These are phyloP conservation scores for Fagopyrum esculentum DNA, from an alignment of 148 eudicot genomes.

Conservation along the genomic window DNA sequence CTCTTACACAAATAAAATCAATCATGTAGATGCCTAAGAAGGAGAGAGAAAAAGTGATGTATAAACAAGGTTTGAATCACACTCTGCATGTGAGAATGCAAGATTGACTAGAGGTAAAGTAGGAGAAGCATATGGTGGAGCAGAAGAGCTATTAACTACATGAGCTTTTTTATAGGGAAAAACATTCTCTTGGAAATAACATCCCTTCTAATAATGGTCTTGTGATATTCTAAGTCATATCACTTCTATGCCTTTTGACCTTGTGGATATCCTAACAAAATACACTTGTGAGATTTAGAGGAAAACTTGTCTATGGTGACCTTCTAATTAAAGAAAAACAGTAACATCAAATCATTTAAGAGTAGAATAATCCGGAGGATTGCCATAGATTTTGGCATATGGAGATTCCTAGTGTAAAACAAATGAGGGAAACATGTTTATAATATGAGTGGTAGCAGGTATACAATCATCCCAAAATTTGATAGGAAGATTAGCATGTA, in stretches of 20 bases:
- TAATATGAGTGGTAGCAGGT: background rate
- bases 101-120: fast-evolving
- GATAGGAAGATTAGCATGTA: background rate
- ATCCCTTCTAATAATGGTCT: background rate
- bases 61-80: background rate
- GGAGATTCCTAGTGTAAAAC: background rate
- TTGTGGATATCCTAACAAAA: background rate
- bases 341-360: background rate
- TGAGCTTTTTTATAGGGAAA: background rate
- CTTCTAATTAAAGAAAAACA: background rate
- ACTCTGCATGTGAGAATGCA: too few relatives aligned
- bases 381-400: background rate
- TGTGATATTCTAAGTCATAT: background rate
- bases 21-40: background rate
- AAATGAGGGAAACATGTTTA: background rate
- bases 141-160: background rate
- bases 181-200: background rate
- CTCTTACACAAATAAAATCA: too few relatives aligned
- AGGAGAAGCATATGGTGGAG: background rate
- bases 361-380: background rate
- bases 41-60: background rate
- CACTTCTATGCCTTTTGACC: background rate
- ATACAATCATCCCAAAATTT: constrained; percentile 6
- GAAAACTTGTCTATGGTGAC: background rate
- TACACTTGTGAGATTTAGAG: background rate